Conservation (phyloP, 2,329 filamentous ascomycete genomes). For the Penicillium italicum region DNA sequence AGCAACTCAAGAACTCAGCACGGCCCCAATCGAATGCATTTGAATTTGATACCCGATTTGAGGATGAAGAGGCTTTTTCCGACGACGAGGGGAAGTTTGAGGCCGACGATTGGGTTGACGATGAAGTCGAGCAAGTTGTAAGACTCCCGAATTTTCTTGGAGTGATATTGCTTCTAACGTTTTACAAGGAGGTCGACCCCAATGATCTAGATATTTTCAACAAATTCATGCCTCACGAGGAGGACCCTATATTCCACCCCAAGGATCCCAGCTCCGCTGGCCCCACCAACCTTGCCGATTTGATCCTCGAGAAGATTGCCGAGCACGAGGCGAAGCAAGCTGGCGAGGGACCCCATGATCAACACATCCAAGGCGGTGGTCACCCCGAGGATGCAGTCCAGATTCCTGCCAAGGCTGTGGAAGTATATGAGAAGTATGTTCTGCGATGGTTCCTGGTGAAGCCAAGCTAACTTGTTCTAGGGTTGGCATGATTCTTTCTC, state of each 20-base stretch:
- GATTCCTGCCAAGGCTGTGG: constrained; percentile 84
- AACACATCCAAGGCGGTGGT: constrained; percentile 51
- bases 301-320: constrained; percentile 93
- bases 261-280: constrained; percentile 45
- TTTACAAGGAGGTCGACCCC: constrained; percentile 70
- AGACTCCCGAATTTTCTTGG: constrained; percentile 9
- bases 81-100: constrained; percentile 53
- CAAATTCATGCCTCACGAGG: constrained; percentile 77
- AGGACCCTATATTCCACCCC: constrained; percentile 68
- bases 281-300: constrained; percentile 78
- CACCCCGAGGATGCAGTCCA: constrained; percentile 75
- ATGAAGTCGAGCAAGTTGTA: constrained; percentile 53
- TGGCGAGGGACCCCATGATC: constrained; percentile 33
- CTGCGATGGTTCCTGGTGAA: not conserved
- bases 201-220: constrained; percentile 87
- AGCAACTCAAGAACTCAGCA: constrained; percentile 41
- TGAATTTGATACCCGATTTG: constrained; percentile 73
- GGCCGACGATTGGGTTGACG: constrained; percentile 69
- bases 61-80: constrained; percentile 51
- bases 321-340: constrained; percentile 73
- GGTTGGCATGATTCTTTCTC: constrained; percentile 80
- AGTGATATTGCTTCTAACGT: constrained; percentile 11
- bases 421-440: constrained; percentile 81
- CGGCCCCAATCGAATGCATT: constrained; percentile 62
- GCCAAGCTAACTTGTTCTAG: constrained; percentile 41